A percentile compares a stretch with the other conserved stretches of the same genome.
Conservation (phyloP, 1,284 basidiomycete species). For the Sanghuangporus baumii region DNA sequence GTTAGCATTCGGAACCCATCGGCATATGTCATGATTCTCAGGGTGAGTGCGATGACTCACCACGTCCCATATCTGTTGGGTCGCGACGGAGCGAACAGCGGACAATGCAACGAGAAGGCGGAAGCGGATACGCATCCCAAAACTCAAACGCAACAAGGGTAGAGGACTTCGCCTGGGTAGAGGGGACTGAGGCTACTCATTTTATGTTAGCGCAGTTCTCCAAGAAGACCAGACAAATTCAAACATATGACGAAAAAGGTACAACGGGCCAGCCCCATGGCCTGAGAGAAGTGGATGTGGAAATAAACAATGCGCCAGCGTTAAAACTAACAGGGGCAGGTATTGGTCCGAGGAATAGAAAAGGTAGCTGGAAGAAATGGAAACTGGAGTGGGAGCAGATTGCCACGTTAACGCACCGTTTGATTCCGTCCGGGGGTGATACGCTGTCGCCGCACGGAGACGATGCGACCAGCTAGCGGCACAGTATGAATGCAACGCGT, state of each 20-base stretch:
- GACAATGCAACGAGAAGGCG: slow-evolving; percentile 2
- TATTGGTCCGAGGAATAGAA: background rate
- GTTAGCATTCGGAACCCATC: background rate
- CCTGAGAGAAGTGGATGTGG: slow-evolving; percentile 8
- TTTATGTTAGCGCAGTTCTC: slow-evolving; percentile 6
- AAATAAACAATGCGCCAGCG: background rate
- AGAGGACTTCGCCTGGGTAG: background rate
- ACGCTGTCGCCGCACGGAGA: background rate
- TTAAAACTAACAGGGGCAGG: background rate
- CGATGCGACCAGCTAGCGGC: background rate
- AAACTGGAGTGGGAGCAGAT: background rate
- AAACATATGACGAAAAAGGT: background rate
- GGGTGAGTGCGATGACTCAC: slow-evolving; percentile 21
- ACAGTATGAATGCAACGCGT: background rate
- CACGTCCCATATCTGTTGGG: slow-evolving; percentile 31
- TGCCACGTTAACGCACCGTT: slow-evolving; percentile 1
- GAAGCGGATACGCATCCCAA: background rate
- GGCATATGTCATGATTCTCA: background rate
- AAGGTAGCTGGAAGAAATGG: background rate
- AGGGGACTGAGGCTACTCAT: background rate
- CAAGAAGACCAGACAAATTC: background rate
- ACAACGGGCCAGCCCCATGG: background rate
- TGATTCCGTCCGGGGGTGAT: slow-evolving; percentile 3
- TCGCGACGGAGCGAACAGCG: slow-evolving; percentile 8
- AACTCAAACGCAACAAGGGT: background rate